A percentile compares a stretch with the other conserved stretches of the same genome.
Conservation (phyloP, 202 grass and related monocot genomes). For the Cymbopogon flexuosus region DNA sequence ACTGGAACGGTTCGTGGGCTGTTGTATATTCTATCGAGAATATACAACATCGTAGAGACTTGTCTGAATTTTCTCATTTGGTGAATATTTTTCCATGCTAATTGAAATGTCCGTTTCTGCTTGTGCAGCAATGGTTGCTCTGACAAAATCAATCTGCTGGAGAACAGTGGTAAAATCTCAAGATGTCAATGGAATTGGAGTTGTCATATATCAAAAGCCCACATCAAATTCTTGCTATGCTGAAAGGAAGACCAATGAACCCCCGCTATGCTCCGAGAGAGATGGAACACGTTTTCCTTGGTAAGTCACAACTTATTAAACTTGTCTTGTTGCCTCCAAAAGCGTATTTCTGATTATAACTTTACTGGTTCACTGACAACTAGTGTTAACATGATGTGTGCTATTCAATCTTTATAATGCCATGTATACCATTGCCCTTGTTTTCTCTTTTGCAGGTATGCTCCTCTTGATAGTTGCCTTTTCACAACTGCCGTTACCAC, state of each 20-base stretch:
- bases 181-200: conserved; percentile 63
- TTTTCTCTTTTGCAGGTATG: conserved; percentile 56
- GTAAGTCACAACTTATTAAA: conserved; percentile 38
- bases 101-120: conserved; percentile 3
- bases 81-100: conserved; percentile 5
- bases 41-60: neutral
- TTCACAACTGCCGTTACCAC: conserved; percentile 30
- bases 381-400: neutral
- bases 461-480: conserved; percentile 76
- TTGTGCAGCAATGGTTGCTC: conserved; percentile 73
- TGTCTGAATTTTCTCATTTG: neutral
- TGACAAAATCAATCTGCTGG: conserved; percentile 90
- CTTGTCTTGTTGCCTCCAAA: conserved; percentile 13
- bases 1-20: conserved; percentile 69
- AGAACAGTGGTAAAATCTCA: conserved; percentile 69
- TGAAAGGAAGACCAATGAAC: conserved; percentile 46
- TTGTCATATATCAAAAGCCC: conserved; percentile 86
- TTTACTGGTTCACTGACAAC: neutral
- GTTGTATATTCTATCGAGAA: neutral
- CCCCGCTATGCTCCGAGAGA: conserved; percentile 49
- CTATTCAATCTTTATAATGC: conserved; percentile 11
- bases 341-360: conserved; percentile 13
- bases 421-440: conserved; percentile 14
- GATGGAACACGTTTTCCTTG: conserved; percentile 62
- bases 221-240: conserved; percentile 64